Percentiles rank a stretch among this genome's conserved stretches.
phyloP scores from a whole-genome alignment of 805 yeast genomes.

The Sugiyamaella mastotermitis region DNA sequence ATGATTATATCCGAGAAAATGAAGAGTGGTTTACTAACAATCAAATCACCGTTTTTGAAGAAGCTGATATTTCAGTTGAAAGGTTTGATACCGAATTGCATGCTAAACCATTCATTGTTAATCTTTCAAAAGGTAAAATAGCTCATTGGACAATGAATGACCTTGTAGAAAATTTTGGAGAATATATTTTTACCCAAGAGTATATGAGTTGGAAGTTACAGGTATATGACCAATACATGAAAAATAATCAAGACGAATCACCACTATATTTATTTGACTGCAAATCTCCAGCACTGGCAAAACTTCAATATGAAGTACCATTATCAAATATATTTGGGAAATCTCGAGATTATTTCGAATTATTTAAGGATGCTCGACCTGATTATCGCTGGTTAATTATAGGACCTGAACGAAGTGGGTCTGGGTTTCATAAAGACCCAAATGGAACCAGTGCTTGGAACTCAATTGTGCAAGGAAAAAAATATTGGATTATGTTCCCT shows the following conservation, averaged over 20 bases:
- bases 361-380: conserved; percentile 56
- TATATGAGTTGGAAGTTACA: conserved; percentile 72
- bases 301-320: conserved; percentile 50
- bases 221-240: conserved; percentile 56
- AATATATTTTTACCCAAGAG: conserved; percentile 70
- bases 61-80: conserved; percentile 39
- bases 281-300: conserved; percentile 56
- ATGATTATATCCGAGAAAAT: conserved; percentile 38
- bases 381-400: conserved; percentile 90
- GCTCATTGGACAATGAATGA: conserved; percentile 61
- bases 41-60: conserved; percentile 40
- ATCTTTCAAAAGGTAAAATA: conserved; percentile 35
- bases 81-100: conserved; percentile 43
- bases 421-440: conserved; percentile 91
- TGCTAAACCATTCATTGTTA: conserved; percentile 60
- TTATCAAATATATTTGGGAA: conserved; percentile 36
- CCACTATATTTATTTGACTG: conserved; percentile 87
- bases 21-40: neutral
- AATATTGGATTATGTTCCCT: conserved; percentile 87
- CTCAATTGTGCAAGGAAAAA: conserved; percentile 63
- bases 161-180: conserved; percentile 49
- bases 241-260: conserved; percentile 64
- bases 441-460: conserved; percentile 91
- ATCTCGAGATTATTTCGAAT: conserved; percentile 51
- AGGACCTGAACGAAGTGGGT: conserved; percentile 78